Conservation (phyloP, 73 alveolate species). For the Stentor roeselii region DNA sequence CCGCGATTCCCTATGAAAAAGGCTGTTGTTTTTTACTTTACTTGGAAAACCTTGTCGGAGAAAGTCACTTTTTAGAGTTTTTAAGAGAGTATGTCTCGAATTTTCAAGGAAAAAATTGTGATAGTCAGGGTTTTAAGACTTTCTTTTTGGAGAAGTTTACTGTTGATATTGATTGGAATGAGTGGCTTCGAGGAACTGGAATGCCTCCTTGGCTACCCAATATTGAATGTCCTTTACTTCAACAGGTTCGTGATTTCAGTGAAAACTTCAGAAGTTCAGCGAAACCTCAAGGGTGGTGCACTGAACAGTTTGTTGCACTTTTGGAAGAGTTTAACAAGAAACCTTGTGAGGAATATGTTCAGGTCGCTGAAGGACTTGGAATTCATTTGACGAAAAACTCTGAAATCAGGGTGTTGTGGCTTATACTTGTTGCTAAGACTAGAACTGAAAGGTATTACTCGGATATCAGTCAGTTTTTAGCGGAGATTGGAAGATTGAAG, state of each 20-base stretch:
- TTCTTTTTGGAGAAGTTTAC: conserved; percentile 28
- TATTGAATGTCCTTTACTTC: conserved; percentile 23
- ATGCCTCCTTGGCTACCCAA: conserved; percentile 61
- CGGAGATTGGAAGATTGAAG: conserved; percentile 74
- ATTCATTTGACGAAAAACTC: not conserved
- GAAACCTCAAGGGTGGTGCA: not conserved
- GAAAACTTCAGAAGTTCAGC: not conserved
- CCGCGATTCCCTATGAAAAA: conserved; percentile 96
- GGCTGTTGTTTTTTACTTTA: conserved; percentile 87
- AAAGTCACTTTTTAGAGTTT: conserved; percentile 39
- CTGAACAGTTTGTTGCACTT: not conserved
- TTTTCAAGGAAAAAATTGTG: conserved; percentile 30
- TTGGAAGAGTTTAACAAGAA: not conserved
- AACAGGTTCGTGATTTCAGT: not conserved
- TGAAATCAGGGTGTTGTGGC: not conserved
- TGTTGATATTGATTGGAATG: conserved; percentile 75
- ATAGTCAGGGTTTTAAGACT: not conserved
- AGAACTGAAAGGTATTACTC: not conserved
- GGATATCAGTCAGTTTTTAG: conserved; percentile 17
- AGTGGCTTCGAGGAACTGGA: conserved; percentile 77
- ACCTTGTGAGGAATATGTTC: not conserved
- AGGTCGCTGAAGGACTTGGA: not conserved
- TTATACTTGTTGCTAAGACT: not conserved
- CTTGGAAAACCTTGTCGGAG: conserved; percentile 87
- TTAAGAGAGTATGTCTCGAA: conserved; percentile 23